phyloP scores from a whole-genome alignment of 352 stramenopile genomes.

The Blastocystis sp. region DNA sequence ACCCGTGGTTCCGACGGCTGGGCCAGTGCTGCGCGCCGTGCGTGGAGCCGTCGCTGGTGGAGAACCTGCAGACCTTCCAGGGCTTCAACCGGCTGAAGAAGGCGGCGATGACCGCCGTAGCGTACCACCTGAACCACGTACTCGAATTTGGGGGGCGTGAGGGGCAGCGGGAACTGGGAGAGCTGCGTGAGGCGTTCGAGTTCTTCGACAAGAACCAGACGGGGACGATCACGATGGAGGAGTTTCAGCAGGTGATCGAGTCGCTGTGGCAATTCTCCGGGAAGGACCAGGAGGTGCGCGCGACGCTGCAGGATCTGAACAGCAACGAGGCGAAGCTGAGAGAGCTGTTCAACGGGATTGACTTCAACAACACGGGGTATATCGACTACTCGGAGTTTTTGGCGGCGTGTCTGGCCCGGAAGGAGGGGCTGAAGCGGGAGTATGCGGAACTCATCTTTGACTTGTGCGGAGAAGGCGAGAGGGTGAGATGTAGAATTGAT shows the following conservation, averaged over 20 bases:
- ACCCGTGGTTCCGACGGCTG: slow-evolving; percentile 10
- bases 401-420: slow-evolving; percentile 56
- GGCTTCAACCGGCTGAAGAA: slow-evolving; percentile 46
- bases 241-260: slow-evolving; percentile 44
- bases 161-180: neutral
- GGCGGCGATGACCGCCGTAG: slow-evolving; percentile 48
- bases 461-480: neutral
- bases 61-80: slow-evolving; percentile 51
- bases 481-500: slow-evolving; percentile 17
- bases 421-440: slow-evolving; percentile 60
- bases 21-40: neutral
- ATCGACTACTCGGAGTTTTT: slow-evolving; percentile 65
- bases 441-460: slow-evolving; percentile 62
- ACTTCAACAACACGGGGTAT: slow-evolving; percentile 52
- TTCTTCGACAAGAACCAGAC: slow-evolving; percentile 46
- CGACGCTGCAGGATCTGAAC: neutral
- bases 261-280: slow-evolving; percentile 21
- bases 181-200: slow-evolving; percentile 19
- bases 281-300: neutral
- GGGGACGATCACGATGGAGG: slow-evolving; percentile 48
- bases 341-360: slow-evolving; percentile 37
- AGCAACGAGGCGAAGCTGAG: slow-evolving; percentile 17
- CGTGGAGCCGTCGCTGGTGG: neutral
- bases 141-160: neutral
- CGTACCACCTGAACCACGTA: slow-evolving; percentile 58